These are phyloP conservation scores for Angomonas ambiguus DNA, from an alignment of 208 protist genomes.

Conservation along the genomic window DNA sequence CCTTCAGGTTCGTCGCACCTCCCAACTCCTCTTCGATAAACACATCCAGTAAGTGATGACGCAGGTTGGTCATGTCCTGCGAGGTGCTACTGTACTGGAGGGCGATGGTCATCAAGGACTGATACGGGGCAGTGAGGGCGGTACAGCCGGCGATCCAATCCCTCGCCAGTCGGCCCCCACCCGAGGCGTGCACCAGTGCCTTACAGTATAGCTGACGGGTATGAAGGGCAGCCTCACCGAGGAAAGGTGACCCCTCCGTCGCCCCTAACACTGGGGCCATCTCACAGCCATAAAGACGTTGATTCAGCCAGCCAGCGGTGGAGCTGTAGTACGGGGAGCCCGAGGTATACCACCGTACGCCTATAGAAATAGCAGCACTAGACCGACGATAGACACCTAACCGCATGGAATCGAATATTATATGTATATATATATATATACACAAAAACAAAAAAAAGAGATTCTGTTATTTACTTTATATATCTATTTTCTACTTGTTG, in stretches of 20 bases:
- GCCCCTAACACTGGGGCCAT: slow-evolving; percentile 46
- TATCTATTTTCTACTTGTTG: neutral
- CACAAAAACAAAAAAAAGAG: slow-evolving; percentile 15
- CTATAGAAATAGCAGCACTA: neutral
- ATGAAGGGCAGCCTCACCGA: slow-evolving; percentile 26
- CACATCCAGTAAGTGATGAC: slow-evolving; percentile 36
- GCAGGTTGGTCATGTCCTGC: slow-evolving; percentile 46
- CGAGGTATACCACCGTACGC: neutral
- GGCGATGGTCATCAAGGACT: slow-evolving; percentile 51
- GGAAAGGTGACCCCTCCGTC: slow-evolving; percentile 20
- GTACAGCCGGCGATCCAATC: slow-evolving; percentile 80
- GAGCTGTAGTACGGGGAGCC: slow-evolving; percentile 19
- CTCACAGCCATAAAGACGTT: slow-evolving; percentile 47
- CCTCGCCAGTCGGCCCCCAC: slow-evolving; percentile 52
- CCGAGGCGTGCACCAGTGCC: slow-evolving; percentile 63
- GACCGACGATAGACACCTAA: too few relatives aligned
- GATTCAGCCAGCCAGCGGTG: slow-evolving; percentile 31
- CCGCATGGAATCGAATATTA: neutral
- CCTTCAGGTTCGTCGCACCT: neutral
- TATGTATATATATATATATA: neutral
- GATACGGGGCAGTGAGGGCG: slow-evolving; percentile 35
- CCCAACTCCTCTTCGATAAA: slow-evolving; percentile 6
- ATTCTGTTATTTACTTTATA: neutral
- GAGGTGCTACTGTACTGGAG: slow-evolving; percentile 60
- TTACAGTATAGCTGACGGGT: slow-evolving; percentile 77